Percentiles rank a stretch among this genome's conserved stretches.
These are phyloP conservation scores for Magnaporthiopsis rhizophila DNA, from an alignment of 2,329 filamentous ascomycete genomes.

Conservation along the genomic window DNA sequence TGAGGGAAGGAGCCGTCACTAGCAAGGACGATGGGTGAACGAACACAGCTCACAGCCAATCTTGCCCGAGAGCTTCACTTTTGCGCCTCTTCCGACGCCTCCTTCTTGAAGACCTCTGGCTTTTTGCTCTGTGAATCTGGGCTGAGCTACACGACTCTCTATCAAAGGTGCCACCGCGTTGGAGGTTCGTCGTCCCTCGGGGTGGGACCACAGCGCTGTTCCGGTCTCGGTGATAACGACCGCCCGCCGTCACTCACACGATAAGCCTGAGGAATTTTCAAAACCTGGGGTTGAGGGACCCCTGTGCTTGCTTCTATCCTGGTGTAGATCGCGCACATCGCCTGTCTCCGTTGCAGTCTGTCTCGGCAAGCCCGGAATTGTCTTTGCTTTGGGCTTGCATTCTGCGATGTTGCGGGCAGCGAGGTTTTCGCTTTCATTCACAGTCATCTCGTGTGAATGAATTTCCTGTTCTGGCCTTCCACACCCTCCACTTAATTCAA, in stretches of 20 bases:
- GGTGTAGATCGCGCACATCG: neutral
- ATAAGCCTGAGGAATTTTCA: neutral
- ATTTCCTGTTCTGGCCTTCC: no score
- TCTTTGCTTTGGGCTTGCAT: neutral
- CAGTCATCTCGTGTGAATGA: neutral
- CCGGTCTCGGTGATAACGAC: neutral
- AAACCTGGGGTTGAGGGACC: neutral
- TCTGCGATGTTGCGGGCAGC: neutral
- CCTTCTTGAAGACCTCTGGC: neutral
- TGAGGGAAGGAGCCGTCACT: neutral
- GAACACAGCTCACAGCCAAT: neutral
- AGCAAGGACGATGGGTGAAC: neutral
- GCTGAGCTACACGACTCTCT: neutral
- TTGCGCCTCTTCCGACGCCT: neutral
- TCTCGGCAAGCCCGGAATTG: neutral
- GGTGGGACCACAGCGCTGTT: neutral
- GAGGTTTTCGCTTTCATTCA: neutral
- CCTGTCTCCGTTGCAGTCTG: neutral
- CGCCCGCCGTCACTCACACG: neutral
- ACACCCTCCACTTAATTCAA: neutral
- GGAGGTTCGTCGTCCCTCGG: no score
- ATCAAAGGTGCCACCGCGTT: neutral
- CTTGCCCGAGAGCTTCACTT: neutral
- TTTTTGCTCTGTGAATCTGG: neutral
- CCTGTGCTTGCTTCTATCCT: neutral